Evolutionary conservation across 2,329 filamentous ascomycete species (phyloP).

Genomic region (Cladosporium sp.): DNA sequence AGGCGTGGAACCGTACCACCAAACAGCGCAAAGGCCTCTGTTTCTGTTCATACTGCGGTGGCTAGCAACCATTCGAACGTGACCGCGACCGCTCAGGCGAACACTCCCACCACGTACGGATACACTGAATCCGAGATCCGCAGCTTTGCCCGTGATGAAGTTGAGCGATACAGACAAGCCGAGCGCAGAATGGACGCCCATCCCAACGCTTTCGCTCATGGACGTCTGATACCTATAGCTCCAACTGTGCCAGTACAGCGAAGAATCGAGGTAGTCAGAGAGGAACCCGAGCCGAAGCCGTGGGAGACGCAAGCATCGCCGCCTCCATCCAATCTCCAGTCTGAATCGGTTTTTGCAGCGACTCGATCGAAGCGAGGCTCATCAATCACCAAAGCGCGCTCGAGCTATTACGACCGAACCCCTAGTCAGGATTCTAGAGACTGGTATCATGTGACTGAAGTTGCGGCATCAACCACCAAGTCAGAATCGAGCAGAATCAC

Average conservation of each 20-base stretch:
- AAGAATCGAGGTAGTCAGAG: conserved; percentile 20
- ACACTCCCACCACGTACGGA: background rate
- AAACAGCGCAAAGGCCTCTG: background rate
- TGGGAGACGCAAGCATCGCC: conserved; percentile 8
- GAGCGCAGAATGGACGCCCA: conserved; percentile 30
- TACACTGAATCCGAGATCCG: conserved; percentile 22
- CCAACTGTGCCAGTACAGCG: conserved; percentile 18
- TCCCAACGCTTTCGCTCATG: conserved; percentile 25
- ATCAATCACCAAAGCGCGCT: background rate
- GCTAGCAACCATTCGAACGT: background rate
- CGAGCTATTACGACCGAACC: background rate
- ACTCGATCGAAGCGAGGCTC: background rate
- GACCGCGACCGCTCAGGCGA: background rate
- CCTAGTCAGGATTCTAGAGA: background rate
- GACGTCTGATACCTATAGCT: conserved; percentile 22
- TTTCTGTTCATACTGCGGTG: background rate
- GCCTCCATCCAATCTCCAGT: background rate
- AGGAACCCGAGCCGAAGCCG: conserved; percentile 12
- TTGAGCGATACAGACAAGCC: conserved; percentile 27
- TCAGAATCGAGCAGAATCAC: background rate
- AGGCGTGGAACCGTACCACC: background rate
- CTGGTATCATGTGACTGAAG: background rate
- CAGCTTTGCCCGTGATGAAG: conserved; percentile 29
- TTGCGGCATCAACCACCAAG: background rate
- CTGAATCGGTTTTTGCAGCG: background rate